phyloP scores from a whole-genome alignment of 73 alveolate genomes.

The Breviolum minutum region DNA sequence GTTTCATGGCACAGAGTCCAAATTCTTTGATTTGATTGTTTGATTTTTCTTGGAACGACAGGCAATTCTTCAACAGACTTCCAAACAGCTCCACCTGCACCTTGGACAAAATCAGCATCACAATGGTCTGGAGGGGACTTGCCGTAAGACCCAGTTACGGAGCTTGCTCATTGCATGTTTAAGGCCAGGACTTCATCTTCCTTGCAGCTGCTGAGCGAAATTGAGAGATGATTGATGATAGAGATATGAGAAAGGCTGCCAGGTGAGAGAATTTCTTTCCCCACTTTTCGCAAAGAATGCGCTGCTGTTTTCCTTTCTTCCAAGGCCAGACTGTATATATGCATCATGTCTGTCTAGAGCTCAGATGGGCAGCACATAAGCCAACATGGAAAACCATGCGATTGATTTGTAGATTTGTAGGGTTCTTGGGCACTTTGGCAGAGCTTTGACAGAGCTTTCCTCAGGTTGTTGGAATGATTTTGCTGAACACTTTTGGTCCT shows the following conservation, averaged over 20 bases:
- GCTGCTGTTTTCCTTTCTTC: not conserved
- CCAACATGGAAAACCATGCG: not conserved
- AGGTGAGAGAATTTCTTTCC: not conserved
- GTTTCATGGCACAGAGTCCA: no score
- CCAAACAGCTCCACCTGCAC: constrained; percentile 62
- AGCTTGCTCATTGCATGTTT: not conserved
- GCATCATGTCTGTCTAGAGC: constrained; percentile 71
- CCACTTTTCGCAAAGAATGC: not conserved
- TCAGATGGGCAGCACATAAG: not conserved
- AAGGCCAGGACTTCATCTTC: constrained; percentile 84
- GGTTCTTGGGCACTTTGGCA: not conserved
- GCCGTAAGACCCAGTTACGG: no score
- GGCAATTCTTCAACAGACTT: constrained; percentile 74
- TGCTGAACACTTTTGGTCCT: constrained; percentile 85
- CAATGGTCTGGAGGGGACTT: not conserved
- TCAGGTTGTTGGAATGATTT: constrained; percentile 70
- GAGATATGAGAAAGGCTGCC: not conserved
- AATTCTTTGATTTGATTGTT: not conserved
- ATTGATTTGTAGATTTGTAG: not conserved
- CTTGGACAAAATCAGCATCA: not conserved
- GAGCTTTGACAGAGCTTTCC: not conserved
- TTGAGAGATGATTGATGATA: not conserved
- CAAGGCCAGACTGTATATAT: constrained; percentile 77
- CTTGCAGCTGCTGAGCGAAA: constrained; percentile 44
- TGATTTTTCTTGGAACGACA: not conserved